Percentiles rank a stretch among this genome's conserved stretches.
Conservation (phyloP, 1,139 yeast species). For the Pichia sp. region DNA sequence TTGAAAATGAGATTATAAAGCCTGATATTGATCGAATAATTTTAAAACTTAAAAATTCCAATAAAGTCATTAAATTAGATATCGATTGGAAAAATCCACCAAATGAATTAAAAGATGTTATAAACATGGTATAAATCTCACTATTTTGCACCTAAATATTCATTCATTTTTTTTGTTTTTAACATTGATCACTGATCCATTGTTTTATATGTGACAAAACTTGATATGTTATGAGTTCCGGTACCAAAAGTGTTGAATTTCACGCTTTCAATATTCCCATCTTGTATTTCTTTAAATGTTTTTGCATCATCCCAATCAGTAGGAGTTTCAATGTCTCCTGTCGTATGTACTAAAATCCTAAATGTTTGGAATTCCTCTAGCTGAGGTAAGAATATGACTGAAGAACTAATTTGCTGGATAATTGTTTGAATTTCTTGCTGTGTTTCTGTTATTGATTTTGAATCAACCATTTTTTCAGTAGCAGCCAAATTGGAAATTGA, state of each 20-base stretch:
- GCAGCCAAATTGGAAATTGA: not conserved
- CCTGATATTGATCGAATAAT: not conserved
- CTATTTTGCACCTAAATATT: too few relatives aligned
- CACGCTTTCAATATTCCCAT: conserved; percentile 59
- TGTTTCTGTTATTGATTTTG: conserved; percentile 36
- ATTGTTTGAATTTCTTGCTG: conserved; percentile 78
- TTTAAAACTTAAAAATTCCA: not conserved
- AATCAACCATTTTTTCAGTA: not conserved
- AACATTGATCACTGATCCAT: conserved; percentile 8
- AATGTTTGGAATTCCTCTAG: conserved; percentile 62
- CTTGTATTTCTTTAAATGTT: conserved; percentile 34
- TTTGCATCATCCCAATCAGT: conserved; percentile 70
- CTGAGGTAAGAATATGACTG: conserved; percentile 78
- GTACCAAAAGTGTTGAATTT: conserved; percentile 67
- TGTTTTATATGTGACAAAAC: conserved; percentile 62
- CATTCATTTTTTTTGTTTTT: not conserved
- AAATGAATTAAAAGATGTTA: conserved; percentile 9
- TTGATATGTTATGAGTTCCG: conserved; percentile 62
- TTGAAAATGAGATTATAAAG: conserved; percentile 6
- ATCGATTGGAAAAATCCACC: conserved; percentile 15
- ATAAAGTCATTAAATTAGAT: not conserved
- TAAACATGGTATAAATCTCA: not conserved
- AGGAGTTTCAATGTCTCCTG: conserved; percentile 65
- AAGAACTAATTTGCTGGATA: conserved; percentile 83
- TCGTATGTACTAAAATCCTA: conserved; percentile 81